A percentile compares a stretch with the other conserved stretches of the same genome.
Evolutionary conservation across 495 filamentous ascomycete genomes (phyloP).

Genomic region (Xylaria nigripes): DNA sequence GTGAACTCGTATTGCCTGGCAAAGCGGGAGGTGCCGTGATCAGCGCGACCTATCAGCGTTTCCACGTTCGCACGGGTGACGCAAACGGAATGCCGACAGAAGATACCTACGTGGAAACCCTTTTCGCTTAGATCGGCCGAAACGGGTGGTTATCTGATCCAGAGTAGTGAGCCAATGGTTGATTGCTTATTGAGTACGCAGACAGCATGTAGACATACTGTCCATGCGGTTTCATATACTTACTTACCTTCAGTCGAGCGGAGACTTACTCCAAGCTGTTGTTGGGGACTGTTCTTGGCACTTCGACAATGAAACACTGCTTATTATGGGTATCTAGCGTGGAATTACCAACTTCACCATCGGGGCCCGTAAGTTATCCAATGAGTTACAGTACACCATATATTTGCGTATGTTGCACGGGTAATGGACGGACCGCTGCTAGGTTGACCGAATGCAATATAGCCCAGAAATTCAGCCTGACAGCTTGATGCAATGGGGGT

Average conservation of each 20-base stretch:
- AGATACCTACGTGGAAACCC: neutral
- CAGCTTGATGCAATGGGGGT: no score
- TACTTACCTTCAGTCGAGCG: neutral
- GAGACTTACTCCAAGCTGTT: no score
- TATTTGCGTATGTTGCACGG: neutral
- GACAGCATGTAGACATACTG: neutral
- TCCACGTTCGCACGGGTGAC: neutral
- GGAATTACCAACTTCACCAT: no score
- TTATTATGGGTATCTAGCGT: neutral
- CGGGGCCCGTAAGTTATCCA: neutral
- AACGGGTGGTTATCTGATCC: neutral
- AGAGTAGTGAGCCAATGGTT: neutral
- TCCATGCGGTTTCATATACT: neutral
- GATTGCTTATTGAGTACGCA: neutral
- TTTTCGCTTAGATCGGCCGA: neutral
- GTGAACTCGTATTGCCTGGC: neutral
- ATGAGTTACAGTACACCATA: neutral
- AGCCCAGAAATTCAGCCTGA: neutral
- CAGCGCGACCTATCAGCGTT: neutral
- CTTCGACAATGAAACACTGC: neutral
- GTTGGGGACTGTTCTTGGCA: no score
- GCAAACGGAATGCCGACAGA: neutral
- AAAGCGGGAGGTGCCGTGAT: neutral
- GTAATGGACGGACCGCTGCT: neutral
- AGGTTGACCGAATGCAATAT: neutral